These are phyloP conservation scores for Torulaspora maleeae DNA, from an alignment of 805 yeast species.

Conservation along the genomic window DNA sequence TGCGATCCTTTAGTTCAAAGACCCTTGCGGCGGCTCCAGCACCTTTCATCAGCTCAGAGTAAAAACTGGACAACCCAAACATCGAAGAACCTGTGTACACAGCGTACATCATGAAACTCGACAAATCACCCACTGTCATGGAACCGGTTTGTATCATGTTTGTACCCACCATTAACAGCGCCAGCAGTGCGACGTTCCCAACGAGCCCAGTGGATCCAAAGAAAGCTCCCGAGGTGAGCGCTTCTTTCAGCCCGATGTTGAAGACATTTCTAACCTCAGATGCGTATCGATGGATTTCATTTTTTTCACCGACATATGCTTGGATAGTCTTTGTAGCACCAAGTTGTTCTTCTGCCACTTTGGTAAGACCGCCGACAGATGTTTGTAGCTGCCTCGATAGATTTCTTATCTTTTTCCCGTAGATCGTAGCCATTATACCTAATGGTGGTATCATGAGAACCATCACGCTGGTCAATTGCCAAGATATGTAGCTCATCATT, in stretches of 20 bases:
- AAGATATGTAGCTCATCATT: conserved; percentile 86
- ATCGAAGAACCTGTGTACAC: conserved; percentile 91
- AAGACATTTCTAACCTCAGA: conserved; percentile 61
- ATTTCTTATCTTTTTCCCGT: conserved; percentile 72
- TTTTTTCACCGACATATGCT: conserved; percentile 78
- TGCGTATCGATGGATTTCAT: conserved; percentile 72
- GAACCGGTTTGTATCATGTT: conserved; percentile 73
- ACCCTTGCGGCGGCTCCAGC: conserved; percentile 92
- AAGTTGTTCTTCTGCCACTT: conserved; percentile 87
- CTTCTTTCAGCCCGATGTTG: conserved; percentile 73
- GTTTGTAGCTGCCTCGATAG: conserved; percentile 75
- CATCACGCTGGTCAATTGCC: conserved; percentile 79
- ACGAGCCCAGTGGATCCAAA: conserved; percentile 76
- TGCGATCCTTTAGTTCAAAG: conserved; percentile 77
- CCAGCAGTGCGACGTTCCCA: conserved; percentile 77
- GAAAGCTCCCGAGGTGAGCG: conserved; percentile 68
- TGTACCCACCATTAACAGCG: conserved; percentile 74
- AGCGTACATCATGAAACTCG: conserved; percentile 93
- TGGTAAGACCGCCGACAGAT: conserved; percentile 78
- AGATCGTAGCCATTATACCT: conserved; percentile 69
- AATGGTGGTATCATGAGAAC: conserved; percentile 78
- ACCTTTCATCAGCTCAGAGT: conserved; percentile 94
- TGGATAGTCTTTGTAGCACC: conserved; percentile 84
- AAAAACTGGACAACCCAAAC: conserved; percentile 84
- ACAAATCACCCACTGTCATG: conserved; percentile 79